phyloP scores from a whole-genome alignment of 768 basidiomycete genomes.

The Amanita brunnescens region DNA sequence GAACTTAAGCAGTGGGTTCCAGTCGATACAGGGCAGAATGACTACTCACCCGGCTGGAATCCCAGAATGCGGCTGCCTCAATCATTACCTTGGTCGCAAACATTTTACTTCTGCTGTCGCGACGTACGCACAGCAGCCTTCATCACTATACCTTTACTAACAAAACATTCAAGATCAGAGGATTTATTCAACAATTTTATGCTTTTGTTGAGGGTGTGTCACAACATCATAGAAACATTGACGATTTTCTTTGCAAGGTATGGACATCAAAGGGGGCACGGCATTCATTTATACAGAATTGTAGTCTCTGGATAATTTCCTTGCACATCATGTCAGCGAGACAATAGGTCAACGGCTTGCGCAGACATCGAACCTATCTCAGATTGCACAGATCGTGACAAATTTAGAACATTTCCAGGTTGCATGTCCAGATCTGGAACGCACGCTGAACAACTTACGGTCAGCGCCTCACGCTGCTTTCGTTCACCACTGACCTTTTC shows the following conservation, averaged over 20 bases:
- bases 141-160: neutral
- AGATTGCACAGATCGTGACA: constrained; percentile 87
- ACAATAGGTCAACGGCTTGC: constrained; percentile 68
- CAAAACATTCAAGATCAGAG: constrained; percentile 50
- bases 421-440: constrained; percentile 78
- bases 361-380: constrained; percentile 72
- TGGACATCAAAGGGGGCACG: neutral
- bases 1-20: constrained; percentile 44
- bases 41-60: constrained; percentile 5
- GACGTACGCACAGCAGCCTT: constrained; percentile 39
- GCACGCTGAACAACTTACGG: constrained; percentile 77
- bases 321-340: constrained; percentile 69
- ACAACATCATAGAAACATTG: constrained; percentile 85
- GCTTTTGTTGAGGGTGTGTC: constrained; percentile 93
- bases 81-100: constrained; percentile 87
- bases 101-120: constrained; percentile 92
- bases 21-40: neutral
- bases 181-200: constrained; percentile 92
- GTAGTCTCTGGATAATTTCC: constrained; percentile 80
- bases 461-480: constrained; percentile 19
- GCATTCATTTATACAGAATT: constrained; percentile 4
- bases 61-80: constrained; percentile 56
- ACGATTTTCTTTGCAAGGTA: constrained; percentile 86
- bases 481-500: neutral
- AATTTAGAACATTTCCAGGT: constrained; percentile 89